Base-by-base conservation (phyloP, 352 stramenopile species). In the Globisporangium paddicum region DNA sequence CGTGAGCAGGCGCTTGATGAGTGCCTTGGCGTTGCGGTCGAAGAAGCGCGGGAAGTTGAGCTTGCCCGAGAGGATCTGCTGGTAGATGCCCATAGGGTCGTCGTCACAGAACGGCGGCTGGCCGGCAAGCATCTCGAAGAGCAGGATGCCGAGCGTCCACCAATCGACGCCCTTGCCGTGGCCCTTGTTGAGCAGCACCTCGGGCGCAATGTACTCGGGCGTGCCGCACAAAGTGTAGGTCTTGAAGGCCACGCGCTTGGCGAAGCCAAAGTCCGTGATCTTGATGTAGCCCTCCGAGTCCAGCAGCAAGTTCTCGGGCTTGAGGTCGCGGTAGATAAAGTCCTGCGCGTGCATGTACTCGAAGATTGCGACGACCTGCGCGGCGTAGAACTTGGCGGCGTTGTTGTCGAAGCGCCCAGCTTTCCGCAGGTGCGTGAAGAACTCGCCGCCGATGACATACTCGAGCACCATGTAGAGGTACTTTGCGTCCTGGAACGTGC, bases 381-480 rank as follows among this genome's bases (percentile, higher is more conserved):
- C 90, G 58, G 89, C 82, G 72, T 97, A 98, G 67, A 98, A 98
- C 58, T 96, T 93, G 50, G 90, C 86, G 28, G 87, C 79, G 59
- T 87, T 90, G 71, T 95, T 96, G 63, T 98, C 88, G 54, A 99
- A 98, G 38, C 90, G 89, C 21, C 87, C 92, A 21, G 91, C 90
- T 82, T 97, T 97, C 47, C 93, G 78, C 19, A 99, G 64, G 62
- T 98, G 91, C 25, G 92, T 98, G 71, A 99, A 98, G 73, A 99
- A 98, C 75, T 99, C 96, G 51, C 96, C 96, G 48, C 96, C 96
- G 58, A 98, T 95, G 18, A 98, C 85, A 66, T 98, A 98, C 67
- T 99, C 96, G 48, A 99, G 79, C 52, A 98, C 87, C 92, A 99
- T 98, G 77, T 98, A 99, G 55, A 99, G 74, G 65, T 95, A 98